These are phyloP conservation scores for Lentinula raphanica DNA, from an alignment of 768 basidiomycete species.

Conservation along the genomic window DNA sequence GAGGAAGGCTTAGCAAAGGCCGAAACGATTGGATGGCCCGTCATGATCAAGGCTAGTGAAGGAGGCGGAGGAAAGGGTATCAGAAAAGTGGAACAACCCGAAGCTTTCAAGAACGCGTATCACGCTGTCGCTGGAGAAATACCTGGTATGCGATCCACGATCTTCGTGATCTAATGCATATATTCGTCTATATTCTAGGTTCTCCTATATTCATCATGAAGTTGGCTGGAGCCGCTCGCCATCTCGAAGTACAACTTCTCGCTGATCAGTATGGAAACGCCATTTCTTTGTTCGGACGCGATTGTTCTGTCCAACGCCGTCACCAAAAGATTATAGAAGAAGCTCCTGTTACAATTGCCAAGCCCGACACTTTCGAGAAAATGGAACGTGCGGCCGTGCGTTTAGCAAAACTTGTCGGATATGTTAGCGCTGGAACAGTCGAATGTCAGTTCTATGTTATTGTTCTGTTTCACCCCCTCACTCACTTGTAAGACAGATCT, in stretches of 20 bases:
- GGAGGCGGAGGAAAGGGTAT: too few species aligned
- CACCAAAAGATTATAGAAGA: slow-evolving; percentile 99
- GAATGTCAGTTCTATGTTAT: slow-evolving; percentile 60
- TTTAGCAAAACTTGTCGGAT: too few species aligned
- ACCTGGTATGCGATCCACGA: slow-evolving; percentile 84
- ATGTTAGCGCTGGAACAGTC: slow-evolving; percentile 96
- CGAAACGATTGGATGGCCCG: too few species aligned
- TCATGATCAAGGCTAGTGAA: too few species aligned
- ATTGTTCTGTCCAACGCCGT: slow-evolving; percentile 97
- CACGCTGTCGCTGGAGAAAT: slow-evolving; percentile 94
- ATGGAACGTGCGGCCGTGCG: slow-evolving; percentile 99
- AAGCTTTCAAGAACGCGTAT: slow-evolving; percentile 91
- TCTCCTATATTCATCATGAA: slow-evolving; percentile 99
- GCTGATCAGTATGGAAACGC: too few species aligned
- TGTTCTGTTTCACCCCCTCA: slow-evolving; percentile 3
- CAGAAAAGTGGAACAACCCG: slow-evolving; percentile 82
- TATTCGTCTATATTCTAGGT: slow-evolving; percentile 37
- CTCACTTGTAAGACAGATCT: slow-evolving; percentile 54
- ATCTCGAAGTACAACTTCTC: slow-evolving; percentile 99
- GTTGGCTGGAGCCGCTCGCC: slow-evolving; percentile 94
- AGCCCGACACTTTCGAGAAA: slow-evolving; percentile 84
- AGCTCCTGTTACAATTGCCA: slow-evolving; percentile 96
- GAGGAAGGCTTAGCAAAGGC: too few species aligned
- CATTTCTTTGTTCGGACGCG: slow-evolving; percentile 97
- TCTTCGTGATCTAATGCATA: slow-evolving; percentile 5